These are phyloP conservation scores for Penicillium polonicum DNA, from an alignment of 2,329 filamentous ascomycete species.

Conservation along the genomic window DNA sequence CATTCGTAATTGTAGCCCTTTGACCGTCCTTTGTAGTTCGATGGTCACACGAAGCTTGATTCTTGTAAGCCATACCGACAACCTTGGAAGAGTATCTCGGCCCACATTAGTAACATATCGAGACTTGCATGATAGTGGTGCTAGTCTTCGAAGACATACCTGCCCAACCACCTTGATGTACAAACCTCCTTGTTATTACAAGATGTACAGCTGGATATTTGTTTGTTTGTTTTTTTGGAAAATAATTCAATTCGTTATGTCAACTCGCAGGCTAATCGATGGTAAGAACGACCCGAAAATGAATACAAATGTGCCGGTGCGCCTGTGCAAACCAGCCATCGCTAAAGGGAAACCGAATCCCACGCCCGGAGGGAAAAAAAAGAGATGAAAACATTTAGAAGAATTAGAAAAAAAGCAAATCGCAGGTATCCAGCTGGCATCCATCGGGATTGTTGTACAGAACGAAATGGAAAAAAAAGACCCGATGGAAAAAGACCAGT, in stretches of 20 bases:
- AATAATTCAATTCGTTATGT: neutral
- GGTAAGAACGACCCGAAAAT: neutral
- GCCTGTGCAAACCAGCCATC: neutral
- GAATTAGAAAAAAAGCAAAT: neutral
- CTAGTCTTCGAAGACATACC: neutral
- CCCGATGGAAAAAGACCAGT: neutral
- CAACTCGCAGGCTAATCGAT: neutral
- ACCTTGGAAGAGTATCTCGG: neutral
- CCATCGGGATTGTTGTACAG: neutral
- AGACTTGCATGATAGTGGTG: too few species aligned
- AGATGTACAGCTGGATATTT: neutral
- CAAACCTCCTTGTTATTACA: neutral
- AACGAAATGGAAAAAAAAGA: neutral
- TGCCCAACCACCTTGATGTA: too few species aligned
- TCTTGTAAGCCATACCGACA: neutral
- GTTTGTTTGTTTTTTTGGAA: neutral
- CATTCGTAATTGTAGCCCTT: neutral
- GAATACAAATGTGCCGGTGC: neutral
- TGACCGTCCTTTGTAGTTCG: neutral
- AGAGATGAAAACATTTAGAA: neutral
- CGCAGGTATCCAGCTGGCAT: too few species aligned
- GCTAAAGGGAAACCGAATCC: neutral
- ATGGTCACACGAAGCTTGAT: neutral
- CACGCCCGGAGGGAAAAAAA: neutral
- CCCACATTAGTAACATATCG: too few species aligned